Evolutionary conservation across 2,329 filamentous ascomycete species (phyloP).

Genomic region (Rhexocercosporidium sp.): DNA sequence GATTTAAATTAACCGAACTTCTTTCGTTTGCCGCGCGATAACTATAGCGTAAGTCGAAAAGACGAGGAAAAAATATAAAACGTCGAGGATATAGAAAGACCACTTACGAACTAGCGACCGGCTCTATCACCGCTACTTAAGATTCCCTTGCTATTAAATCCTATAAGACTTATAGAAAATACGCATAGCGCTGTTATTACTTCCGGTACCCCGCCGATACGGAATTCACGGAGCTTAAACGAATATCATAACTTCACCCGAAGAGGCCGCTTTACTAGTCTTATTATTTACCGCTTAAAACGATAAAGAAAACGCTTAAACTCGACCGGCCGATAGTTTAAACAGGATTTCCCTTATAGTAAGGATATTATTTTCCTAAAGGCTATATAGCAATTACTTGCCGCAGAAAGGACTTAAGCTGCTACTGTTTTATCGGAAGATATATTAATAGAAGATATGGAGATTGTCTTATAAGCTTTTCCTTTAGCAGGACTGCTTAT

Average conservation of each 20-base stretch:
- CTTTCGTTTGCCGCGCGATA: not conserved
- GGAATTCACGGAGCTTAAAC: not conserved
- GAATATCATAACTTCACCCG: too few species aligned
- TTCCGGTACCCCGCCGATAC: not conserved
- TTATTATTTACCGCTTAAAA: not conserved
- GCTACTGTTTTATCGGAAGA: too few species aligned
- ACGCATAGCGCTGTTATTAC: not conserved
- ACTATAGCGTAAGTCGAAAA: not conserved
- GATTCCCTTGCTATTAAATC: not conserved
- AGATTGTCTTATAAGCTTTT: too few species aligned
- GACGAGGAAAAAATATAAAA: not conserved
- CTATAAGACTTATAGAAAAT: not conserved
- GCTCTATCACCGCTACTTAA: not conserved
- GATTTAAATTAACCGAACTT: not conserved
- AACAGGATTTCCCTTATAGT: too few species aligned
- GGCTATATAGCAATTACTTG: too few species aligned
- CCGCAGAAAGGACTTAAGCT: too few species aligned
- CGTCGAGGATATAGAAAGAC: not conserved
- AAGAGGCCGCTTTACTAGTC: not conserved
- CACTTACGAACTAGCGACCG: not conserved
- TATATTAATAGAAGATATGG: too few species aligned
- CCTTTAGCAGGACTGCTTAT: too few species aligned
- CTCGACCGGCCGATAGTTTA: too few species aligned
- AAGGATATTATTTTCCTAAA: too few species aligned
- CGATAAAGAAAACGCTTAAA: not conserved